Percentiles rank a stretch among this genome's conserved stretches.
Evolutionary conservation across 345 rosid species (phyloP).

Genomic region (Populus ilicifolia): DNA sequence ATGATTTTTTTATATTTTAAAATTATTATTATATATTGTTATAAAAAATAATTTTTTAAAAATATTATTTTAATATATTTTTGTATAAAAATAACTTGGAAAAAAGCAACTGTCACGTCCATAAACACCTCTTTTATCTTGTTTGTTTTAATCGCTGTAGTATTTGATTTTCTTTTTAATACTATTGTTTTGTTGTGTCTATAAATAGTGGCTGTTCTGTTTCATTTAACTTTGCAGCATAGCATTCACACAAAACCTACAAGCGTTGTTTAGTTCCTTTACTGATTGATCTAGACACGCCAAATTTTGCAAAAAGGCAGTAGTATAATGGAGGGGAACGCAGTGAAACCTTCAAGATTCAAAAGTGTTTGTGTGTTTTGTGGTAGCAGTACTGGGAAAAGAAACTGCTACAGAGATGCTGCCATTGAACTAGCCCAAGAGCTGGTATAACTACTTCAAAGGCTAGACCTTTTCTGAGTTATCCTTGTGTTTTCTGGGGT

Average conservation of each 20-base stretch:
- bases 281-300: neutral
- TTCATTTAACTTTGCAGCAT: neutral
- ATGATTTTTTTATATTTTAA: no score
- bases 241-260: neutral
- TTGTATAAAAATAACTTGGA: no score
- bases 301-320: no score
- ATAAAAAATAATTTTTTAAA: no score
- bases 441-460: slow-evolving; percentile 11
- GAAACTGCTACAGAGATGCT: slow-evolving; percentile 27
- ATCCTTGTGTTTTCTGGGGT: neutral
- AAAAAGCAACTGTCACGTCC: no score
- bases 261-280: neutral
- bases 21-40: no score
- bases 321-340: slow-evolving; percentile 9
- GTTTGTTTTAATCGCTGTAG: no score
- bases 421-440: slow-evolving; percentile 31
- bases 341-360: slow-evolving; percentile 20
- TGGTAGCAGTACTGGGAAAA: slow-evolving; percentile 31
- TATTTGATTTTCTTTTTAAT: neutral
- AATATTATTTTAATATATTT: no score
- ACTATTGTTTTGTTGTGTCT: neutral
- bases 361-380: slow-evolving; percentile 30
- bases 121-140: no score
- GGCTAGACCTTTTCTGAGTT: neutral
- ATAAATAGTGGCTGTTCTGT: neutral